These are phyloP conservation scores for Cystobasidium slooffiae DNA, from an alignment of 1,284 basidiomycete species.

Conservation along the genomic window DNA sequence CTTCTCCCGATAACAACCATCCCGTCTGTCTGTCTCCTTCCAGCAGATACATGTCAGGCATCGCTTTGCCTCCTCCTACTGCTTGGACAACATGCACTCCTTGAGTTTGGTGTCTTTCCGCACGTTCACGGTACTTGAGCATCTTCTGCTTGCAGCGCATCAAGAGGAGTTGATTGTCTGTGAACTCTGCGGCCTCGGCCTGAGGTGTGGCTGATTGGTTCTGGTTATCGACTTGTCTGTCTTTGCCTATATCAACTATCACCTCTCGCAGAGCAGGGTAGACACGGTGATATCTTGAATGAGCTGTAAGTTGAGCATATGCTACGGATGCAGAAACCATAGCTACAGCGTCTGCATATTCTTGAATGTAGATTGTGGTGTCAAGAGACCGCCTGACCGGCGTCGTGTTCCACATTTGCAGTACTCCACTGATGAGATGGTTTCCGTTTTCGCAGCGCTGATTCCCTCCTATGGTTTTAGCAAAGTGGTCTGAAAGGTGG, in stretches of 20 bases:
- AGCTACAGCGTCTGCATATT: constrained; percentile 11
- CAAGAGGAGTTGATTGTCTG: constrained; percentile 1
- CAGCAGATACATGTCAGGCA: too few species aligned
- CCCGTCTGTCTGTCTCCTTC: too few species aligned
- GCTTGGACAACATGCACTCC: not conserved
- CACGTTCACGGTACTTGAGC: not conserved
- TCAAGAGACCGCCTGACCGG: constrained; percentile 1
- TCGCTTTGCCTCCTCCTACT: too few species aligned
- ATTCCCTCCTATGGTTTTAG: constrained; percentile 1
- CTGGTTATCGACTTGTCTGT: not conserved
- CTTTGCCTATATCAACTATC: constrained; percentile 11
- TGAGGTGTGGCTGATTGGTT: not conserved
- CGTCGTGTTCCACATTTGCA: not conserved
- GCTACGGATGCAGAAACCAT: constrained; percentile 1
- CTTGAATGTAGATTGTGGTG: constrained; percentile 15
- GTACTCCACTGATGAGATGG: not conserved
- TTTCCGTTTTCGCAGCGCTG: not conserved
- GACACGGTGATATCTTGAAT: not conserved
- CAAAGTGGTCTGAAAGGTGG: constrained; percentile 13
- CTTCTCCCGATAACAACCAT: too few species aligned
- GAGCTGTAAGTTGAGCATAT: constrained; percentile 1
- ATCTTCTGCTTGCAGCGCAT: not conserved
- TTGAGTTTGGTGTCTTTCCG: not conserved
- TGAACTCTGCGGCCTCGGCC: constrained; percentile 1
- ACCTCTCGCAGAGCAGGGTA: constrained; percentile 10